Percentiles rank a stretch among this genome's conserved stretches.
Conservation (phyloP, 176 grass and related monocot genomes). For the Bothriochloa decipiens region DNA sequence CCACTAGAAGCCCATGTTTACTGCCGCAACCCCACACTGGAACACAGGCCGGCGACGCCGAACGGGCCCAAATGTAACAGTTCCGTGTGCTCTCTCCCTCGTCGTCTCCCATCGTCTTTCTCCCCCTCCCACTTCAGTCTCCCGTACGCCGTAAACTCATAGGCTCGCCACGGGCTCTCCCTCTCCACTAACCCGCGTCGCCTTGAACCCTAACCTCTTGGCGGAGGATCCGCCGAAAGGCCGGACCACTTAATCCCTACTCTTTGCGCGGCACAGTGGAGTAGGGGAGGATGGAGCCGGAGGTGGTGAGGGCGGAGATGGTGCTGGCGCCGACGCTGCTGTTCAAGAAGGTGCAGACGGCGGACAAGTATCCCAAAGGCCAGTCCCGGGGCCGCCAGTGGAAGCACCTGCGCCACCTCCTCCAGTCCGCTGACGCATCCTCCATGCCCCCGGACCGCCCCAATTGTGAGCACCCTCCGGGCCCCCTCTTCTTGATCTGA, state of each 20-base stretch:
- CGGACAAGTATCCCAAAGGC: constrained; percentile 94
- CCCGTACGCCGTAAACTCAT: too few relatives aligned
- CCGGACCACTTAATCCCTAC: not conserved
- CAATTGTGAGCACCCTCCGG: constrained; percentile 63
- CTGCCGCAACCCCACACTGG: too few relatives aligned
- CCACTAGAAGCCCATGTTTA: too few relatives aligned
- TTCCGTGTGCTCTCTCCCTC: too few relatives aligned
- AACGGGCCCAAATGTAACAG: too few relatives aligned
- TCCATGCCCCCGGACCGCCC: constrained; percentile 60
- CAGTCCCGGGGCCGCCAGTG: constrained; percentile 88
- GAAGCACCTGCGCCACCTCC: constrained; percentile 92
- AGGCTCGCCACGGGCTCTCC: too few relatives aligned
- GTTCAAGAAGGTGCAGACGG: constrained; percentile 92
- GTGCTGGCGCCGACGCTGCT: constrained; percentile 62
- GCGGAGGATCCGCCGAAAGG: not conserved
- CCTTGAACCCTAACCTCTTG: not conserved
- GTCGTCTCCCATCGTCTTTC: too few relatives aligned
- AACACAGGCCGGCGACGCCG: too few relatives aligned
- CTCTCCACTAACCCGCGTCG: not conserved
- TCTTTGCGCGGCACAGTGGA: not conserved
- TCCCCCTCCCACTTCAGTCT: too few relatives aligned
- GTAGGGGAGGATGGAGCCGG: constrained; percentile 61
- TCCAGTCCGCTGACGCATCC: constrained; percentile 72
- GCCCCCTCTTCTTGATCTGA: not conserved
- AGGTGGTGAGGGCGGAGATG: constrained; percentile 70